phyloP scores from a whole-genome alignment of 768 basidiomycete genomes.

The Boletales sp. region DNA sequence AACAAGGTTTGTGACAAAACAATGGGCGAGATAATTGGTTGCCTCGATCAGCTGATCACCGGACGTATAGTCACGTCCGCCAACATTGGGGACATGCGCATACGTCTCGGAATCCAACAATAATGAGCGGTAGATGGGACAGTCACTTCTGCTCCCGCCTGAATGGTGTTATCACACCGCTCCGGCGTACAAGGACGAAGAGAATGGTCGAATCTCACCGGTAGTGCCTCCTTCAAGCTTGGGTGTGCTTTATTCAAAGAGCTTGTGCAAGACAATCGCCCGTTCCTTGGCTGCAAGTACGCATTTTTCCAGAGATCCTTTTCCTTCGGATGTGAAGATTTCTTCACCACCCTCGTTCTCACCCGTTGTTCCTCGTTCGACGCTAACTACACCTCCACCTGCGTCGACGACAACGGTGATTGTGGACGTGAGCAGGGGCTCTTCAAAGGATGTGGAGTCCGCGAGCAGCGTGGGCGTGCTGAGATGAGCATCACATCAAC shows the following conservation, averaged over 20 bases:
- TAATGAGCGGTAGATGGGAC: no score
- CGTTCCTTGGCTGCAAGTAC: conserved; percentile 18
- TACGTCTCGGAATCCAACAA: no score
- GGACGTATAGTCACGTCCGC: no score
- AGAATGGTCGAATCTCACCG: no score
- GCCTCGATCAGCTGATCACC: no score
- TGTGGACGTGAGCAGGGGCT: conserved; percentile 74
- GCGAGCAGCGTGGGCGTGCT: conserved; percentile 53
- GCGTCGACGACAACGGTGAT: conserved; percentile 61
- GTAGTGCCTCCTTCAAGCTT: neutral
- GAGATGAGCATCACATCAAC: conserved; percentile 1
- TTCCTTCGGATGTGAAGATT: neutral
- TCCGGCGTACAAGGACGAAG: no score
- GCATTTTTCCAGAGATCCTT: conserved; percentile 17
- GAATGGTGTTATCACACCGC: no score
- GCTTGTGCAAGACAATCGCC: conserved; percentile 18
- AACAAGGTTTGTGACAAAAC: no score
- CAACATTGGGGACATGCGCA: no score
- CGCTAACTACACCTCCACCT: conserved; percentile 18
- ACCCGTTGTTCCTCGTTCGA: conserved; percentile 23
- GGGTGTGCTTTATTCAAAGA: conserved; percentile 15
- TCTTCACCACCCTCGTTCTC: conserved; percentile 18
- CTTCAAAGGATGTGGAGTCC: conserved; percentile 90
- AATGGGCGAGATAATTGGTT: no score
- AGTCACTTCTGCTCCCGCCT: no score